Evolutionary conservation across 257 asterid genomes (phyloP).

Genomic region (Rauvolfia tetraphylla): DNA sequence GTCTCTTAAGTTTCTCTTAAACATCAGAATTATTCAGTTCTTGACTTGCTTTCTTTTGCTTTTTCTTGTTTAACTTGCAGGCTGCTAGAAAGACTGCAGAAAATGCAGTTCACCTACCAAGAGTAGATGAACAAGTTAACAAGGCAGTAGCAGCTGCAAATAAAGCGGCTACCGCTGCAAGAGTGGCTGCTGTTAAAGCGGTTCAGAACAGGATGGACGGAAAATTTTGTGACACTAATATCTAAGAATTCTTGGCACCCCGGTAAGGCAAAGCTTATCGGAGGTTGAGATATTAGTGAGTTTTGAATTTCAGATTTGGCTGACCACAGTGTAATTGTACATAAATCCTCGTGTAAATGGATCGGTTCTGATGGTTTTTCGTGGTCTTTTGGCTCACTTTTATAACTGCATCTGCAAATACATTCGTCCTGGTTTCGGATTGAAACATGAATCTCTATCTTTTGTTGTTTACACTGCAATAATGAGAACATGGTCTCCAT

Average conservation of each 20-base stretch:
- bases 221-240: slow-evolving; percentile 58
- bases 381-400: not conserved
- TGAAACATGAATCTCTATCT: slow-evolving; percentile 23
- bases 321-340: slow-evolving; percentile 6
- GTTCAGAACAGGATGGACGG: slow-evolving; percentile 82
- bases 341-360: slow-evolving; percentile 7
- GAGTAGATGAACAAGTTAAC: slow-evolving; percentile 72
- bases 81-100: slow-evolving; percentile 79
- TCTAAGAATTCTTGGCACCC: slow-evolving; percentile 34
- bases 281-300: slow-evolving; percentile 31
- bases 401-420: not conserved
- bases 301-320: not conserved
- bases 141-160: slow-evolving; percentile 74
- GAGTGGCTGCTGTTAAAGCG: slow-evolving; percentile 95
- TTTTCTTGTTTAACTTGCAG: slow-evolving; percentile 25
- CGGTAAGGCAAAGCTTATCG: slow-evolving; percentile 21
- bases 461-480: slow-evolving; percentile 17
- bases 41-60: not conserved
- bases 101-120: slow-evolving; percentile 42
- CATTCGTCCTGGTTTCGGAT: not conserved
- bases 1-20: not conserved
- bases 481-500: slow-evolving; percentile 20
- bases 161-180: slow-evolving; percentile 79
- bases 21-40: not conserved
- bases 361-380: not conserved